These are phyloP conservation scores for Rubia yunnanensis DNA, from an alignment of 257 asterid species.

Conservation along the genomic window DNA sequence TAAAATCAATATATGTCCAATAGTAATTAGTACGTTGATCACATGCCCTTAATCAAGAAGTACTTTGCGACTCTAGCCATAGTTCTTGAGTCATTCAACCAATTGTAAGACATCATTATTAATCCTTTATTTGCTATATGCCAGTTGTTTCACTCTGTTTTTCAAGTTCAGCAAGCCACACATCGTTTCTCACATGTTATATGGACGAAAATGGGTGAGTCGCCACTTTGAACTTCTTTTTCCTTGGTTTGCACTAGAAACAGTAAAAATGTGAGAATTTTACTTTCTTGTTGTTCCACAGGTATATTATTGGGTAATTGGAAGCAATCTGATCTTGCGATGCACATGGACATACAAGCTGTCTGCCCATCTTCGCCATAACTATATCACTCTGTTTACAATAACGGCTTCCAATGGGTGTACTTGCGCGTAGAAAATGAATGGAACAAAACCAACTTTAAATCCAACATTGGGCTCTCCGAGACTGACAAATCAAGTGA, in stretches of 20 bases:
- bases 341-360: conserved; percentile 98
- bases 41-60: too few relatives aligned
- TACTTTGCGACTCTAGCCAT: too few relatives aligned
- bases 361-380: conserved; percentile 96
- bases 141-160: conserved; percentile 88
- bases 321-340: conserved; percentile 76
- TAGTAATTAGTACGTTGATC: too few relatives aligned
- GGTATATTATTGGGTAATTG: conserved; percentile 84
- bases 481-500: conserved; percentile 42
- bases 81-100: too few relatives aligned
- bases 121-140: conserved; percentile 9
- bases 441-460: conserved; percentile 64
- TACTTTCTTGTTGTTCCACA: conserved; percentile 19
- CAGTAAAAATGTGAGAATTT: not conserved
- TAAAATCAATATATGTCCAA: too few relatives aligned
- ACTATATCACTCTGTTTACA: conserved; percentile 61
- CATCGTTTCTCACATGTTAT: conserved; percentile 42
- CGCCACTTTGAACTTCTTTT: not conserved
- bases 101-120: conserved; percentile 3
- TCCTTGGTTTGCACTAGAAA: too few relatives aligned
- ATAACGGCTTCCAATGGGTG: conserved; percentile 89
- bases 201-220: conserved; percentile 90
- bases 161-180: conserved; percentile 86
- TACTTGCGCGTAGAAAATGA: conserved; percentile 93
- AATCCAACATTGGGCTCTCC: conserved; percentile 42